Evolutionary conservation across 352 stramenopile genomes (phyloP).

Genomic region (Hyaloperonospora brassicae): DNA sequence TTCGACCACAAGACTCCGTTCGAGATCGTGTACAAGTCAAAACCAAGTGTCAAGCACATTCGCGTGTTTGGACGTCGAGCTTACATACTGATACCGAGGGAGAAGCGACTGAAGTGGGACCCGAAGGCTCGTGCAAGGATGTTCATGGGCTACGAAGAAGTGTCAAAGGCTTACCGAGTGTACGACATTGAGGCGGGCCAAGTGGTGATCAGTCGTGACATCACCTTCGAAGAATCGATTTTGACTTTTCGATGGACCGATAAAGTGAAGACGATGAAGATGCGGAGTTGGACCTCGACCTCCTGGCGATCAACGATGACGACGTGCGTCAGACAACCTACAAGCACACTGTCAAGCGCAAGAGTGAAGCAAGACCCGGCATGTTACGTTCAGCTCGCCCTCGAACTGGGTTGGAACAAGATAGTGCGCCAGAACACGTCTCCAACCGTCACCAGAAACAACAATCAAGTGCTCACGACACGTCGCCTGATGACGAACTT

Average conservation of each 20-base stretch:
- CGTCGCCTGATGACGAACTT: too few species aligned
- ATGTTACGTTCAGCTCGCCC: too few species aligned
- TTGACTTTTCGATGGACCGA: neutral
- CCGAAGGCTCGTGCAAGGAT: too few species aligned
- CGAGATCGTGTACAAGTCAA: neutral
- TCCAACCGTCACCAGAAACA: too few species aligned
- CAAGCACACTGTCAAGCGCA: neutral
- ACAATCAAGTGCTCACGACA: too few species aligned
- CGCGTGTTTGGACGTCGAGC: neutral
- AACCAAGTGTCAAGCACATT: neutral
- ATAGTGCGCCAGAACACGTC: too few species aligned
- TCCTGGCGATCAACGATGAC: neutral
- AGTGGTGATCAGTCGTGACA: neutral
- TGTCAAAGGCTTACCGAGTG: too few species aligned
- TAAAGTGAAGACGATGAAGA: neutral
- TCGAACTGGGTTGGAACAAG: too few species aligned
- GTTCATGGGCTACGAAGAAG: too few species aligned
- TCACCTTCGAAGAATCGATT: neutral
- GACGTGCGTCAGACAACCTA: neutral
- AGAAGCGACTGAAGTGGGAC: too few species aligned
- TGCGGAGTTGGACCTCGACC: neutral
- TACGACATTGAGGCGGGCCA: too few species aligned
- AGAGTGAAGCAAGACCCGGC: neutral
- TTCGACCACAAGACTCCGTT: neutral
- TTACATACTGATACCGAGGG: neutral